Base-by-base conservation (phyloP, 2,329 filamentous ascomycete species). In the Fusarium temperatum region DNA sequence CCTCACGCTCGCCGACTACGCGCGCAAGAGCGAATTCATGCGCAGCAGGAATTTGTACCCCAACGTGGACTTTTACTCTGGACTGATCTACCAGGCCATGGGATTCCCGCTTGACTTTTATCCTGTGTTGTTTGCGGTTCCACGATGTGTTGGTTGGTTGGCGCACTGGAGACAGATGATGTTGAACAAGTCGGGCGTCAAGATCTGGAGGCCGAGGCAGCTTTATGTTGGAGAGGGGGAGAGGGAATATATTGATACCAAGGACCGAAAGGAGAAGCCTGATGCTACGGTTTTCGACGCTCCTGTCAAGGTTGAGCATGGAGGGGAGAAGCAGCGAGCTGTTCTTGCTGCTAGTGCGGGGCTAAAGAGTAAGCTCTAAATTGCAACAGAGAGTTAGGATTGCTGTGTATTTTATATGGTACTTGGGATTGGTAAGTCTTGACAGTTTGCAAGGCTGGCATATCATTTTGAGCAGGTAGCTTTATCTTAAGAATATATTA, bases 91-190 rank as follows among this genome's bases (percentile, higher is more conserved):
- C 77, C 86, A 87, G 69, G 85, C 86, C 36, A 86, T 87, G 84
- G 86, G 86, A 17, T 87, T 87, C 79, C 86, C 86, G 35, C 82
- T 87, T 1, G 86, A 87, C 74, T 87, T 87, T 75, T 87, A 87
- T 72, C 86, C 86, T 5, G 85, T 87, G 1, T 78, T 87, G 9
- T 87, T 87, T 65, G 86, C 86, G 11, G 86, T 87, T 11, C 86
- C 86, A 0, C 80, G 86, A 22, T 87, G 86, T 56, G 86, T 87
- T 4, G 86, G 86, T 30, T 87, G 86, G 86, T 78, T 87, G 36
- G 86, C 86, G 6, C 86, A 87, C 78, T 87, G 86, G 86, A 82
- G 86, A 24, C 86, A 87, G 78, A 83, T 84, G 81, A 85, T 86
- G 82, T 80, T 87, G 32, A 84, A 83, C 42, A 78, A 81, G 1